A percentile compares a stretch with the other conserved stretches of the same genome.
These are phyloP conservation scores for Vitis hybrid DNA, from an alignment of 177 flowering plant genomes.

Conservation along the genomic window DNA sequence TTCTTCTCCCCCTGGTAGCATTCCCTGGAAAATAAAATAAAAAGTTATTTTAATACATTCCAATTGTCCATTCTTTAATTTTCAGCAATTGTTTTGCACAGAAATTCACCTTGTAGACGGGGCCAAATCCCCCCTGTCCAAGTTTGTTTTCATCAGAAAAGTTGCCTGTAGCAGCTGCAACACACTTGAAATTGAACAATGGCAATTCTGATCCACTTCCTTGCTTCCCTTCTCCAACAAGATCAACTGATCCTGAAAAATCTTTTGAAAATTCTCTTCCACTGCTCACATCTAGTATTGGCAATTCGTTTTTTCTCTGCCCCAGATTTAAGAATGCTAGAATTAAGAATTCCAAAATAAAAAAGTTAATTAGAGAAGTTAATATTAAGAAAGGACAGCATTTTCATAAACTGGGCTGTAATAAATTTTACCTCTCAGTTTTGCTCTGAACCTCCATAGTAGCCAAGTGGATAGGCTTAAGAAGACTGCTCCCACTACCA, in stretches of 20 bases:
- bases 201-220: conserved; percentile 44
- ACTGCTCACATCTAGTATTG: conserved; percentile 16
- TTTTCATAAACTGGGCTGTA: neutral
- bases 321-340: conserved; percentile 3
- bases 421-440: conserved; percentile 28
- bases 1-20: conserved; percentile 45
- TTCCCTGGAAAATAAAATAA: conserved; percentile 34
- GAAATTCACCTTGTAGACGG: conserved; percentile 53
- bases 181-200: conserved; percentile 35
- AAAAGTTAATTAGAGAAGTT: neutral
- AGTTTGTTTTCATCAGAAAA: conserved; percentile 61
- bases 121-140: conserved; percentile 86
- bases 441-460: conserved; percentile 34
- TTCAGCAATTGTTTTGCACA: neutral
- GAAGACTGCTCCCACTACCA: conserved; percentile 20
- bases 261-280: conserved; percentile 42
- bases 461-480: conserved; percentile 25
- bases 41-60: neutral
- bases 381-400: neutral
- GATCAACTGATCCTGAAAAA: conserved; percentile 34
- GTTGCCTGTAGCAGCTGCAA: conserved; percentile 57
- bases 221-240: conserved; percentile 33
- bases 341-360: conserved; percentile 1
- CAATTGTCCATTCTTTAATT: neutral
- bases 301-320: conserved; percentile 13